These are phyloP conservation scores for Microsporum audouinii DNA, from an alignment of 2,329 filamentous ascomycete species.

Conservation along the genomic window DNA sequence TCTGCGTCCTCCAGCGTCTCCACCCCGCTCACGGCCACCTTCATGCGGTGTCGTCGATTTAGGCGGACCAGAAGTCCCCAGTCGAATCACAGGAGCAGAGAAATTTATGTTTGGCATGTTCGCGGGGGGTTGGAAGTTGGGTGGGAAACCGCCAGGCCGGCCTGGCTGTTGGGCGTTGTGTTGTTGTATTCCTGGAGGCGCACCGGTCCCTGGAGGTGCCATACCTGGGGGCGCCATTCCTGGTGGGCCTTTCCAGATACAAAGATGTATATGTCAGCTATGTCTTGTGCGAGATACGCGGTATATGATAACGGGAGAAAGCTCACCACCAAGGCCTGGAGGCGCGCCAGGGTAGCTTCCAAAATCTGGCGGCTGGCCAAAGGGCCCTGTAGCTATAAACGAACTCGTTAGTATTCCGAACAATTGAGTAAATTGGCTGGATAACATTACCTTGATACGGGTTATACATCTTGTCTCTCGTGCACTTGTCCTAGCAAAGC, in stretches of 20 bases:
- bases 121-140: slow-evolving; percentile 74
- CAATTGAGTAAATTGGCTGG: neutral
- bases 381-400: slow-evolving; percentile 40
- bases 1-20: slow-evolving; percentile 38
- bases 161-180: slow-evolving; percentile 62
- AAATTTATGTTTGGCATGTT: slow-evolving; percentile 98
- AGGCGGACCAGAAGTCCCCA: slow-evolving; percentile 62
- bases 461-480: slow-evolving; percentile 30
- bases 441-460: slow-evolving; percentile 31
- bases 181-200: slow-evolving; percentile 67
- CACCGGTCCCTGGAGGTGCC: slow-evolving; percentile 65
- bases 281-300: neutral
- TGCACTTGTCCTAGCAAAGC: neutral
- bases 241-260: slow-evolving; percentile 42
- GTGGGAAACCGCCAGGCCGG: slow-evolving; percentile 67
- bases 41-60: slow-evolving; percentile 43
- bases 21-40: slow-evolving; percentile 35
- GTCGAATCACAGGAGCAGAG: slow-evolving; percentile 86
- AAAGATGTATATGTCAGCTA: slow-evolving; percentile 11
- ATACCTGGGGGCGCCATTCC: slow-evolving; percentile 54
- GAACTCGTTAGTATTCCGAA: neutral
- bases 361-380: slow-evolving; percentile 65
- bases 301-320: neutral
- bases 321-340: slow-evolving; percentile 62
- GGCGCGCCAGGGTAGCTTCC: slow-evolving; percentile 61